Evolutionary conservation across 2,329 filamentous ascomycete genomes (phyloP).

Genomic region (Amauroascus niger): DNA sequence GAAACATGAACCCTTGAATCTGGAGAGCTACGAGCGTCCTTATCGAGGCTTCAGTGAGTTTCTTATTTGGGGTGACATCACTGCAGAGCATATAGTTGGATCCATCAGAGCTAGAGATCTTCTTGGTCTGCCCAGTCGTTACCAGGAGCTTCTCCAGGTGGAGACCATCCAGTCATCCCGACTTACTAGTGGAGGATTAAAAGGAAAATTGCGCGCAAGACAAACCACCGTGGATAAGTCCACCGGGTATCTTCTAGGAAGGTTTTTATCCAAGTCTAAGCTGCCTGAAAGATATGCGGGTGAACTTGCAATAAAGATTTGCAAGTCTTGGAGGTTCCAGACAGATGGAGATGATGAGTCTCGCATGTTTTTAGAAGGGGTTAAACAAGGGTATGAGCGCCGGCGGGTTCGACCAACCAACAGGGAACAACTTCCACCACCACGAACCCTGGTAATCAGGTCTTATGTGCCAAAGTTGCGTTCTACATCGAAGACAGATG

Average conservation of each 20-base stretch:
- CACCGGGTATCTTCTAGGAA: constrained; percentile 20
- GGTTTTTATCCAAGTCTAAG: constrained; percentile 18
- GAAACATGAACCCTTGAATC: constrained; percentile 8
- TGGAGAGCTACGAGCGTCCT: constrained; percentile 15
- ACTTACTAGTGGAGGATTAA: constrained; percentile 14
- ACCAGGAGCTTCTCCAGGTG: constrained; percentile 23
- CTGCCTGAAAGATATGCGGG: constrained; percentile 21
- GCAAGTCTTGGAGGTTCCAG: constrained; percentile 20
- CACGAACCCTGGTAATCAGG: not conserved
- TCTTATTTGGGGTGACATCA: constrained; percentile 28
- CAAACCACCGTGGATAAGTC: constrained; percentile 13
- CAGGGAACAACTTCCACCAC: not conserved
- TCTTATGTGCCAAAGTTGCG: not conserved
- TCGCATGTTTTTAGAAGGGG: constrained; percentile 10
- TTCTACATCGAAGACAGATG: not conserved
- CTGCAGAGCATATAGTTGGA: constrained; percentile 23
- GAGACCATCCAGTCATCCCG: constrained; percentile 11
- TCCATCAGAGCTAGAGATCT: constrained; percentile 23
- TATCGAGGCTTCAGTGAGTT: constrained; percentile 28
- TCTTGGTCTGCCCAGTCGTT: constrained; percentile 15
- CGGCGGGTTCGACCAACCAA: not conserved
- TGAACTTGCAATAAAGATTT: constrained; percentile 20
- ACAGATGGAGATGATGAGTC: constrained; percentile 10
- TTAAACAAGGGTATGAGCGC: constrained; percentile 7
- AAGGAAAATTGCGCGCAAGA: constrained; percentile 13